Evolutionary conservation across 2,329 filamentous ascomycete species (phyloP).

Genomic region (Xylaria sp.): DNA sequence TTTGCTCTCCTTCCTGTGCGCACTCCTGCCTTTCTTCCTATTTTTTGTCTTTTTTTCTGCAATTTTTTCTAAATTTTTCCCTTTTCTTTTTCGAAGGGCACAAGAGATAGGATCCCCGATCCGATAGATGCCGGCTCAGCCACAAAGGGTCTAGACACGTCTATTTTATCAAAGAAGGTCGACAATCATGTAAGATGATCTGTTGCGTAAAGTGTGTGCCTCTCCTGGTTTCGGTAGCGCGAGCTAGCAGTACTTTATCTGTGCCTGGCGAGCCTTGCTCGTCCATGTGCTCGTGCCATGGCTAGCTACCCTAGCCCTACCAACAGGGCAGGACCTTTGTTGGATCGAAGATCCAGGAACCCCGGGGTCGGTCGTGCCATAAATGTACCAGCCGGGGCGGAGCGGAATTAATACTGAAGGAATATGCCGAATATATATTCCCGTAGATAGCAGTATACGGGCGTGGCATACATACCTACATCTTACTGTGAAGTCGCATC

Average conservation of each 20-base stretch:
- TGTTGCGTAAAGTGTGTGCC: slow-evolving; percentile 2
- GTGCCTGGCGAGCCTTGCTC: slow-evolving; percentile 14
- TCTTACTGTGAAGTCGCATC: neutral
- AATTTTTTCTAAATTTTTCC: neutral
- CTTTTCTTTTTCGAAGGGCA: slow-evolving; percentile 10
- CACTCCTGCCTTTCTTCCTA: neutral
- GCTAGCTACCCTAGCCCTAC: slow-evolving; percentile 16
- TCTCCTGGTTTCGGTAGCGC: slow-evolving; percentile 3
- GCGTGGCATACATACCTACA: neutral
- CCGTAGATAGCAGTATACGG: neutral
- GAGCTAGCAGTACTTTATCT: neutral
- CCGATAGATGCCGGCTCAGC: slow-evolving; percentile 26
- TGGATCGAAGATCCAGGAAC: slow-evolving; percentile 20
- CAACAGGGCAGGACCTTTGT: slow-evolving; percentile 7
- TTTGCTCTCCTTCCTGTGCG: neutral
- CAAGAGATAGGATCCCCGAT: slow-evolving; percentile 9
- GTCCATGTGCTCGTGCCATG: slow-evolving; percentile 8
- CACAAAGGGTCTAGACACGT: slow-evolving; percentile 32
- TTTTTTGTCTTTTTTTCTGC: neutral
- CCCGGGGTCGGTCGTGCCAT: slow-evolving; percentile 15
- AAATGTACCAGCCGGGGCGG: slow-evolving; percentile 21
- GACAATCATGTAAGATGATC: slow-evolving; percentile 10
- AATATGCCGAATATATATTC: neutral
- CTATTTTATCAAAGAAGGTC: slow-evolving; percentile 13
- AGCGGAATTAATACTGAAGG: slow-evolving; percentile 18